Evolutionary conservation across 2,329 filamentous ascomycete species (phyloP).

Genomic region (Aureobasidium leucospermi): DNA sequence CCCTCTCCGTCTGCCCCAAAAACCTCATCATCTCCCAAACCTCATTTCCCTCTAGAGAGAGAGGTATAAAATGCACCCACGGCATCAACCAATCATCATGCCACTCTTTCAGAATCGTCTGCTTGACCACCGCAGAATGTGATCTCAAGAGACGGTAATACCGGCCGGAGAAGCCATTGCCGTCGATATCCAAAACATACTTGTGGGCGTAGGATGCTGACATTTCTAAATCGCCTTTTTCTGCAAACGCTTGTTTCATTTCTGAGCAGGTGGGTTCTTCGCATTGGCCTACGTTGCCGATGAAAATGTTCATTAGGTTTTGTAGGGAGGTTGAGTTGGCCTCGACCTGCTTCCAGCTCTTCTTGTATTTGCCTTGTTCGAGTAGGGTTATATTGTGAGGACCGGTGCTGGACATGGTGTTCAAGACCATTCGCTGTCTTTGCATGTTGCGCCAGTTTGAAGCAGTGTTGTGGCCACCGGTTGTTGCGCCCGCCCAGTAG

Average conservation of each 20-base stretch:
- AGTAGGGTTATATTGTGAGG: not conserved
- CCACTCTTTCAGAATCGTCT: constrained; percentile 50
- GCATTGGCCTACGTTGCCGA: constrained; percentile 44
- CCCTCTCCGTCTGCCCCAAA: constrained; percentile 28
- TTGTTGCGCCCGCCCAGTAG: not conserved
- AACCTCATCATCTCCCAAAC: constrained; percentile 46
- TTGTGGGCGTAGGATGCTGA: constrained; percentile 21
- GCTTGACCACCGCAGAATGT: constrained; percentile 43
- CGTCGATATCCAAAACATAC: constrained; percentile 48
- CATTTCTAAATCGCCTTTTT: not conserved
- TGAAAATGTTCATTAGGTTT: constrained; percentile 23
- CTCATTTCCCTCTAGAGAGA: constrained; percentile 45
- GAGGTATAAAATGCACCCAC: constrained; percentile 52
- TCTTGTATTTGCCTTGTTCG: not conserved
- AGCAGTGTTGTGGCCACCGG: not conserved
- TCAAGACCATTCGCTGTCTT: not conserved
- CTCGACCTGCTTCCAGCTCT: not conserved
- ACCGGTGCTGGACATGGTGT: not conserved
- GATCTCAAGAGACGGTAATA: constrained; percentile 47
- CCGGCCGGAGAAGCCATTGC: constrained; percentile 49
- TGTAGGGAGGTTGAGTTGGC: not conserved
- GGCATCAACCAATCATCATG: constrained; percentile 50
- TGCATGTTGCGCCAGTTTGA: not conserved
- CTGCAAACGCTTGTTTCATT: constrained; percentile 18
- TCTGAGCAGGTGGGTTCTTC: constrained; percentile 27